These are phyloP conservation scores for Globomyces sp. DNA, from an alignment of 371 early-diverging fungal genomes.

Conservation along the genomic window DNA sequence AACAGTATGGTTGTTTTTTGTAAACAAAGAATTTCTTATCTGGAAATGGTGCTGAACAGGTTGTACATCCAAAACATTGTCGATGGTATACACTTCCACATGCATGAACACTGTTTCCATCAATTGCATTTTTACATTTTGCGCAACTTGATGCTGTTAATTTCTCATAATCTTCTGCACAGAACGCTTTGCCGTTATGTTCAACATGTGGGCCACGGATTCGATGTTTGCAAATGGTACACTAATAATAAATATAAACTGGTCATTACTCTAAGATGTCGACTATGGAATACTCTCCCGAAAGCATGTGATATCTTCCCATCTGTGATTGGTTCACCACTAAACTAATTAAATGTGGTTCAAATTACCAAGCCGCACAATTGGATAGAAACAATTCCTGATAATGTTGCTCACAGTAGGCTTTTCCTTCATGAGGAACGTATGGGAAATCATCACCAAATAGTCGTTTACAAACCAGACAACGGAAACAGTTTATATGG, in stretches of 20 bases:
- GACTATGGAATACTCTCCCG: constrained; percentile 63
- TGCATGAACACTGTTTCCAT: constrained; percentile 36
- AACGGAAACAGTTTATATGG: constrained; percentile 24
- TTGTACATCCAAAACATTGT: constrained; percentile 72
- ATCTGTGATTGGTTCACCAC: constrained; percentile 52
- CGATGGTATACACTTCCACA: constrained; percentile 62
- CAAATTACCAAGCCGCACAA: constrained; percentile 55
- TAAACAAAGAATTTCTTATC: constrained; percentile 85
- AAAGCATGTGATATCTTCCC: constrained; percentile 57
- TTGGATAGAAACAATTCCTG: constrained; percentile 53
- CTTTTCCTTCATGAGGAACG: constrained; percentile 34
- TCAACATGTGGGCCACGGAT: constrained; percentile 58
- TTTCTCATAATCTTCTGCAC: constrained; percentile 66
- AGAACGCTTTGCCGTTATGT: constrained; percentile 73
- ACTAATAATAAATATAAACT: constrained; percentile 21
- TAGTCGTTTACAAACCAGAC: constrained; percentile 25
- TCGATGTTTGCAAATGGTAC: constrained; percentile 63
- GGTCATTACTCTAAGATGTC: constrained; percentile 52
- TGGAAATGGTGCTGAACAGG: constrained; percentile 75
- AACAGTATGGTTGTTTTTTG: constrained; percentile 78
- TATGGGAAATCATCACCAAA: constrained; percentile 35
- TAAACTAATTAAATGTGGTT: constrained; percentile 22
- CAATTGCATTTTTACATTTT: constrained; percentile 75
- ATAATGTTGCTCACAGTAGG: constrained; percentile 46
- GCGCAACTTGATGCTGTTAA: constrained; percentile 66